Percentiles rank a stretch among this genome's conserved stretches.
Conservation (phyloP, 1,139 yeast genomes). For the Arxiozyma telluris region DNA sequence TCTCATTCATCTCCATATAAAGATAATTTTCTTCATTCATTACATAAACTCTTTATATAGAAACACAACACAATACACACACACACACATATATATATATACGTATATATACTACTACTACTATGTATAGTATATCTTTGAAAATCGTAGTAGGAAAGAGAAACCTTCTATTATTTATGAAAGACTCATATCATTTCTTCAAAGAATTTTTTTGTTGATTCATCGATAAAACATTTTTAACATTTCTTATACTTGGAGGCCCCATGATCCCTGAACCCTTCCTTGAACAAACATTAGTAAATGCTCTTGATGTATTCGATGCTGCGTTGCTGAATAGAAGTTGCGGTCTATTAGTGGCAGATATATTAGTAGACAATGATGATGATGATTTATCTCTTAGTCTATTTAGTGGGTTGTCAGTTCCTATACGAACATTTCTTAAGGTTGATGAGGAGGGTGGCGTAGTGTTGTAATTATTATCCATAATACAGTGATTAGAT, state of each 20-base stretch:
- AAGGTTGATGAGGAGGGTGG: background rate
- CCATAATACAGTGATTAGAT: background rate
- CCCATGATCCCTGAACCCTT: slow-evolving; percentile 6
- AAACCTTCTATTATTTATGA: background rate
- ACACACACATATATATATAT: too few species aligned
- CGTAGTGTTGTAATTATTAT: background rate
- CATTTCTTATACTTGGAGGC: slow-evolving; percentile 8
- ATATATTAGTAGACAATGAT: too few species aligned
- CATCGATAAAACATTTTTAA: slow-evolving; percentile 2
- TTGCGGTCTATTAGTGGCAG: background rate
- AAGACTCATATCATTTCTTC: background rate
- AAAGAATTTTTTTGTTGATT: background rate
- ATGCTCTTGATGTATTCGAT: background rate
- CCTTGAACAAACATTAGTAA: background rate
- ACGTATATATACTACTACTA: too few species aligned
- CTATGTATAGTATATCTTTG: too few species aligned
- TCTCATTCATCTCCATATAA: too few species aligned
- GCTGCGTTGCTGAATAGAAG: background rate
- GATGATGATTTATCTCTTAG: background rate
- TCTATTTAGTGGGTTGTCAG: background rate
- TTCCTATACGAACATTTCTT: background rate
- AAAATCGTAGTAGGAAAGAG: too few species aligned
- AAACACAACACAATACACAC: too few species aligned
- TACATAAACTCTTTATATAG: too few species aligned
- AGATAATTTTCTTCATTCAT: too few species aligned